These are phyloP conservation scores for Lactarius sanguifluus DNA, from an alignment of 768 basidiomycete genomes.

Conservation along the genomic window DNA sequence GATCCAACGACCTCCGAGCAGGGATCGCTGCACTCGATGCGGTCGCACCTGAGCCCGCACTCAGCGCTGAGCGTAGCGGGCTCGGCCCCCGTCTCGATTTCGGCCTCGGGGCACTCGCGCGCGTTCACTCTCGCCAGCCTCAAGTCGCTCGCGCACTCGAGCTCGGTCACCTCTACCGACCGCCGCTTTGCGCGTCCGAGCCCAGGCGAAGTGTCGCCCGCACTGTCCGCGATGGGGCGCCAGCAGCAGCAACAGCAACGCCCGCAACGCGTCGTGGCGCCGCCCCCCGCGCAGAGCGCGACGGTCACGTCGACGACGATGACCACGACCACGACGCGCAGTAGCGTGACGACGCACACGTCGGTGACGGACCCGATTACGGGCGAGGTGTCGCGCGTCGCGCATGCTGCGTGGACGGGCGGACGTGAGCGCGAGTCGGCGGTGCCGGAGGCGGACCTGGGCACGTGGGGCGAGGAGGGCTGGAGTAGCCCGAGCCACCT, in stretches of 20 bases:
- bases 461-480: constrained; percentile 20
- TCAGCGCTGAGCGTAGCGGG: constrained; percentile 46
- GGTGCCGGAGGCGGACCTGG: constrained; percentile 3
- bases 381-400: constrained; percentile 36
- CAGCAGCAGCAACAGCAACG: constrained; percentile 17
- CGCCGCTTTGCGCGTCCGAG: constrained; percentile 33
- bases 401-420: constrained; percentile 28
- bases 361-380: constrained; percentile 38
- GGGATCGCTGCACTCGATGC: constrained; percentile 65
- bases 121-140: constrained; percentile 39
- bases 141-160: constrained; percentile 46
- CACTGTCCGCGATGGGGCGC: constrained; percentile 36
- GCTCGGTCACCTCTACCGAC: constrained; percentile 57
- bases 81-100: constrained; percentile 51
- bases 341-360: constrained; percentile 37
- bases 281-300: constrained; percentile 21
- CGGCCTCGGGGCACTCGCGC: constrained; percentile 44
- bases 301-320: constrained; percentile 35
- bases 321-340: constrained; percentile 31
- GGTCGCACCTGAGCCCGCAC: constrained; percentile 52
- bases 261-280: neutral
- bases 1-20: constrained; percentile 53
- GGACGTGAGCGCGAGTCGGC: constrained; percentile 18
- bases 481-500: constrained; percentile 28
- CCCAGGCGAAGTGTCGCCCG: constrained; percentile 32